Conservation (phyloP, 139 green algal species). For the Chlorella sp. region DNA sequence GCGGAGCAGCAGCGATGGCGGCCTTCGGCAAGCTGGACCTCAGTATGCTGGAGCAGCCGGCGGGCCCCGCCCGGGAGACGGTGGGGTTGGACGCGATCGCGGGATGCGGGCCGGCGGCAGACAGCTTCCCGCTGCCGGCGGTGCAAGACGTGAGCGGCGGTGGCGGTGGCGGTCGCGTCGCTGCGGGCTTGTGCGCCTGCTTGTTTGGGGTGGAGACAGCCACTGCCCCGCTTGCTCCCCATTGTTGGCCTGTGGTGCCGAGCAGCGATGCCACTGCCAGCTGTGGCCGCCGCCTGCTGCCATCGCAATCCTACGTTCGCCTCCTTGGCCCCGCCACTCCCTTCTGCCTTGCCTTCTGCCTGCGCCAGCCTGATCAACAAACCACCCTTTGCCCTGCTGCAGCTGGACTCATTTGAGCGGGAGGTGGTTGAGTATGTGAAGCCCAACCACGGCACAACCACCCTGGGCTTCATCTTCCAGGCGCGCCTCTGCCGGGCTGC, state of each 20-base stretch:
- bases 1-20: neutral
- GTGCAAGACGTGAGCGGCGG: conserved; percentile 31
- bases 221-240: too few relatives aligned
- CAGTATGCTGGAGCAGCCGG: too few relatives aligned
- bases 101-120: neutral
- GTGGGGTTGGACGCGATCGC: too few relatives aligned
- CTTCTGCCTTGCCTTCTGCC: neutral
- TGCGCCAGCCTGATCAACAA: too few relatives aligned
- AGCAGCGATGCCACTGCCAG: too few relatives aligned
- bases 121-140: conserved; percentile 35
- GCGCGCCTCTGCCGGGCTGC: too few relatives aligned
- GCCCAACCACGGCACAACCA: conserved; percentile 97
- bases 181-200: too few relatives aligned
- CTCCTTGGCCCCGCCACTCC: neutral
- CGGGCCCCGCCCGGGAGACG: too few relatives aligned
- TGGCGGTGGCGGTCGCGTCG: neutral
- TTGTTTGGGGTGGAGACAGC: too few relatives aligned
- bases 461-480: conserved; percentile 98
- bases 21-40: neutral
- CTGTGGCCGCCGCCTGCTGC: too few relatives aligned
- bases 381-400: conserved; percentile 10
- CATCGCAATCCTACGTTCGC: too few relatives aligned
- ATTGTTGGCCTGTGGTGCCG: too few relatives aligned
- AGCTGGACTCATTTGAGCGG: conserved; percentile 95
- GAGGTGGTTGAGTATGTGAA: conserved; percentile 97